Conservation (phyloP, 2,329 filamentous ascomycete genomes). For the Penicillium sp. region DNA sequence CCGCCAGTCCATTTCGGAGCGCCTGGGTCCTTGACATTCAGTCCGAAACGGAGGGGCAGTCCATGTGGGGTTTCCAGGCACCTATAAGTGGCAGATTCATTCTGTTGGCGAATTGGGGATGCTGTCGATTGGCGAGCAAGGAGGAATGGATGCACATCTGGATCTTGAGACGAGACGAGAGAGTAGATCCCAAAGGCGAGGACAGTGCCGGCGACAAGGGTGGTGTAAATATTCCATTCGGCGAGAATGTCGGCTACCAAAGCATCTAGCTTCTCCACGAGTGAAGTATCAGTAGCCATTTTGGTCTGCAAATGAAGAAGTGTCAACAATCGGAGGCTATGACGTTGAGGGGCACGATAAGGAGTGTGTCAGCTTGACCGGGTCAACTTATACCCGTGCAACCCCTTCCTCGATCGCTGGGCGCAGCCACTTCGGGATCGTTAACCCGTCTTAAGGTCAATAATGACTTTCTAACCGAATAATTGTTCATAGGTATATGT, state of each 20-base stretch:
- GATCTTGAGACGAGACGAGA: constrained; percentile 69
- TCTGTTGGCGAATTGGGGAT: constrained; percentile 74
- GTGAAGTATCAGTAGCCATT: constrained; percentile 48
- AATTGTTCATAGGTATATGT: neutral
- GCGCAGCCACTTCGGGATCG: constrained; percentile 2
- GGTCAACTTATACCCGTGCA: constrained; percentile 22
- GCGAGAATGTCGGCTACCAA: constrained; percentile 66
- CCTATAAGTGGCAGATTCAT: constrained; percentile 82
- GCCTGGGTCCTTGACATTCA: constrained; percentile 78
- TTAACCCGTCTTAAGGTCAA: constrained; percentile 4
- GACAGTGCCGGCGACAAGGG: constrained; percentile 65
- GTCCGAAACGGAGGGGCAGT: constrained; percentile 71
- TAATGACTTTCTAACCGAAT: neutral
- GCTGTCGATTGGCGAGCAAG: constrained; percentile 79
- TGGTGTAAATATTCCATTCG: constrained; percentile 82
- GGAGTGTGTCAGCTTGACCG: constrained; percentile 7
- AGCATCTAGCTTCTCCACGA: constrained; percentile 69
- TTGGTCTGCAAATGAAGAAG: constrained; percentile 7
- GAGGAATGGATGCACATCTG: constrained; percentile 88
- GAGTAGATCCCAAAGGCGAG: constrained; percentile 68
- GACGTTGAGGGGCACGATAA: constrained; percentile 23
- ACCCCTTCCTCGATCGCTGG: constrained; percentile 3
- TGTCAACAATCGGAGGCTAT: constrained; percentile 15
- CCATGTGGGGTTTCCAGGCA: constrained; percentile 83
- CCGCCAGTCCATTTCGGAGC: constrained; percentile 80